A percentile compares a stretch with the other conserved stretches of the same genome.
Evolutionary conservation across 805 yeast species (phyloP).

Genomic region (Wickerhamiella musiphila): DNA sequence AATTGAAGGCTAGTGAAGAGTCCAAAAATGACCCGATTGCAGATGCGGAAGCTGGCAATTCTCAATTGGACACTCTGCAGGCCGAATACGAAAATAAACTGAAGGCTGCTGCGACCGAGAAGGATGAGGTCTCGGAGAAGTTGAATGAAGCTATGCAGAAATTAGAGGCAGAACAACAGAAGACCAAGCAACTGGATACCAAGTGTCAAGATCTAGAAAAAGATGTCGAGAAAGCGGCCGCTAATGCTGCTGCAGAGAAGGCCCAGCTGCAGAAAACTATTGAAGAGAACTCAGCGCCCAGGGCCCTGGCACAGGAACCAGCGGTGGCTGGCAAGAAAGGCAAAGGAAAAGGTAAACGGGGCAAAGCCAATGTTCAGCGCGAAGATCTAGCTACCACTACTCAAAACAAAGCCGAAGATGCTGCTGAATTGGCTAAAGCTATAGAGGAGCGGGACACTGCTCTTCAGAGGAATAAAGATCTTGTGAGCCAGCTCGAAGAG

Average conservation of each 20-base stretch:
- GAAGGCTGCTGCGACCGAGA: background rate
- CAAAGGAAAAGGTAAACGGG: slow-evolving; percentile 1
- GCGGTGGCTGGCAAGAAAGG: slow-evolving; percentile 2
- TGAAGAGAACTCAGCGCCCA: slow-evolving; percentile 6
- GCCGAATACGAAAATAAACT: slow-evolving; percentile 2
- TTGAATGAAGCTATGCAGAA: background rate
- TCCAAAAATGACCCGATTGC: background rate
- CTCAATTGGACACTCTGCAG: slow-evolving; percentile 3
- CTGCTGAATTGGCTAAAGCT: slow-evolving; percentile 55
- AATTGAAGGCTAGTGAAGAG: slow-evolving; percentile 2
- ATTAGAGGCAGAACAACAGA: background rate
- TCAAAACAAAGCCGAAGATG: slow-evolving; percentile 48
- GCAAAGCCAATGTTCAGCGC: slow-evolving; percentile 5
- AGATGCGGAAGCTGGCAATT: background rate
- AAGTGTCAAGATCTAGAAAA: slow-evolving; percentile 4
- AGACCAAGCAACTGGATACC: slow-evolving; percentile 3
- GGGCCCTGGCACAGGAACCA: background rate
- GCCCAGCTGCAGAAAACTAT: background rate
- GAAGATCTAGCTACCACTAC: slow-evolving; percentile 6
- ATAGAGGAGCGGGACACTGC: no score
- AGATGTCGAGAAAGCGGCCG: background rate
- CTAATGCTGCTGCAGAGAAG: background rate
- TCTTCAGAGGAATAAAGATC: slow-evolving; percentile 6
- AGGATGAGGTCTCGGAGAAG: slow-evolving; percentile 1
- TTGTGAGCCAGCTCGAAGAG: slow-evolving; percentile 14